Base-by-base conservation (phyloP, 2,329 filamentous ascomycete genomes). In the Erysiphe pulchra region DNA sequence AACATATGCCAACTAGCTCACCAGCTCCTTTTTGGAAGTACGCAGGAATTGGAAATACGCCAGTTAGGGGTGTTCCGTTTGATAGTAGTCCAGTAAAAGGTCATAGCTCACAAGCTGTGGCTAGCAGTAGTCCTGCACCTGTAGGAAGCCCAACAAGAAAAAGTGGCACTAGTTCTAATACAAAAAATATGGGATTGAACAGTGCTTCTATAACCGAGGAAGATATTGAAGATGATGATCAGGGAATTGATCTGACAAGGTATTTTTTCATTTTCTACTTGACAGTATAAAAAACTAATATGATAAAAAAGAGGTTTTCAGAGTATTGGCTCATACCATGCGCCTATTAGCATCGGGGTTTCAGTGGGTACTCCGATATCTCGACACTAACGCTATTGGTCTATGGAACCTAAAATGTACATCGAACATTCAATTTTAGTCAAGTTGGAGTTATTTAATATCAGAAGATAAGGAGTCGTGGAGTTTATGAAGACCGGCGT, bases 11-110 rank as follows among this genome's bases (percentile, higher is more conserved):
- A 32, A 85, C 83, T 41, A 84, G 78, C 53, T 85, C 80, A 31
- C 83, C 83, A 0, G 83, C 83, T 1, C 81, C 82, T 0, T 90
- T 92, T 60, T 92, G 83, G 83, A 85, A 82, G 59, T 90, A 81
- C 60, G 76, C 80, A 37, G 80, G 85, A 51, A 71, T 83, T 48
- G 71, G 73, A 24, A 82, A 75, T 59, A 86, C 80, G 1, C 81
- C 81, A 1, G 64, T 80, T 45, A 56, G 50, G 47, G 53, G 50
- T 65, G 66, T 52, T 61, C 65, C 13, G 53, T 73, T 71, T 47
- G 73, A 78, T 49, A 57, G 69, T 37, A 77, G 73, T 53, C 75
- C 75, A 1, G 68, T 67, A 8, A 76, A 75, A 55, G 53, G 51
- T 24, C 48, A 45, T 28, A 45, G 44, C 31, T 55, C 59, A 14